Evolutionary conservation across 305 asterid species (phyloP).

Genomic region (Fraxinus dipetala): DNA sequence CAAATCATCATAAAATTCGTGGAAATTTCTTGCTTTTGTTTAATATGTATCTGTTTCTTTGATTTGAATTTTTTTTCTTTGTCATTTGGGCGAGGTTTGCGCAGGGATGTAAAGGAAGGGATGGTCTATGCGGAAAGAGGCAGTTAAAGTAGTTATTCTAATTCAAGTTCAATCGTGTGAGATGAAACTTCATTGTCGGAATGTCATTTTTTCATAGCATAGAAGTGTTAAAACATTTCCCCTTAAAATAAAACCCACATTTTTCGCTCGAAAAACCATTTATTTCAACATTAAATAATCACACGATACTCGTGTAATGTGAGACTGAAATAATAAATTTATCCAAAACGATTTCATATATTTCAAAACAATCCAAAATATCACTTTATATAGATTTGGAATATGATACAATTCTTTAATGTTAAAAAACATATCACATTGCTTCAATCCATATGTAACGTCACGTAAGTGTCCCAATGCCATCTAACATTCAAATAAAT

Average conservation of each 20-base stretch:
- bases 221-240: neutral
- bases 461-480: neutral
- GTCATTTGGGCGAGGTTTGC: constrained; percentile 28
- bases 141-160: constrained; percentile 30
- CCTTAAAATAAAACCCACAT: neutral
- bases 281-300: neutral
- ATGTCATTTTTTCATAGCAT: neutral
- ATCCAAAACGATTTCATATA: neutral
- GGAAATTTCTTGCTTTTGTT: constrained; percentile 5
- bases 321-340: neutral
- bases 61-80: constrained; percentile 3
- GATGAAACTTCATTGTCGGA: constrained; percentile 19
- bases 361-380: neutral
- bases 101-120: constrained; percentile 23
- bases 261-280: too few species aligned
- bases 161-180: neutral
- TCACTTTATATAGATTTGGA: neutral
- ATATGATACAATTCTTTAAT: neutral
- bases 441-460: neutral
- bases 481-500: neutral
- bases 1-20: neutral
- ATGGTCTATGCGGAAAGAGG: constrained; percentile 29
- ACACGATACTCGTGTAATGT: neutral
- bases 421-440: neutral
- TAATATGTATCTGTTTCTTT: neutral